A percentile compares a stretch with the other conserved stretches of the same genome.
Evolutionary conservation across 169 alveolate genomes (phyloP).

Genomic region (Plasmodium relictum): DNA sequence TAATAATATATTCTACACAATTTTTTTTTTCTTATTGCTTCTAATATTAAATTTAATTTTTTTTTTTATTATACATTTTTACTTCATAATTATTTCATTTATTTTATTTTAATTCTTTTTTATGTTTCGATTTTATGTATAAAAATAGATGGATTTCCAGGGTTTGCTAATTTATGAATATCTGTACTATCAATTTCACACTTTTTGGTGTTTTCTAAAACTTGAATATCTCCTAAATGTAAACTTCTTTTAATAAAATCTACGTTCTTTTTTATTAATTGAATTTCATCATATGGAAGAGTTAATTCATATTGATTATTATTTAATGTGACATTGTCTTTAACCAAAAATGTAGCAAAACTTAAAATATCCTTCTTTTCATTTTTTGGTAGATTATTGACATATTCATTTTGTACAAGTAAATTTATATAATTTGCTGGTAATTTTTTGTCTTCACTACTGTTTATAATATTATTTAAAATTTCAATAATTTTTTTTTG

Average conservation of each 20-base stretch:
- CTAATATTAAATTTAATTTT: no score
- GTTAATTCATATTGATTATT: conserved; percentile 85
- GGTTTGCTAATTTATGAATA: conserved; percentile 80
- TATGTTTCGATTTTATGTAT: conserved; percentile 63
- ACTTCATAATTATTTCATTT: no score
- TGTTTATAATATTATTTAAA: conserved; percentile 73
- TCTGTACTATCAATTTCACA: conserved; percentile 78
- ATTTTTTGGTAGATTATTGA: conserved; percentile 78
- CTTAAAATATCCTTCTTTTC: conserved; percentile 89
- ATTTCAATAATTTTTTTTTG: conserved; percentile 77
- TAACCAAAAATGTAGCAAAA: conserved; percentile 90
- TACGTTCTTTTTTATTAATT: conserved; percentile 60
- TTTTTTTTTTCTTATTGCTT: no score
- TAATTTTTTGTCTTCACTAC: conserved; percentile 74
- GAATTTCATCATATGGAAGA: conserved; percentile 83
- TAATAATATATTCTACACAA: no score
- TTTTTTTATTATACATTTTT: no score
- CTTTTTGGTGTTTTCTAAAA: conserved; percentile 79
- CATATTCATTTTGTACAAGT: conserved; percentile 77
- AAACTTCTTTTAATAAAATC: conserved; percentile 69
- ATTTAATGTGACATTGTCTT: conserved; percentile 85
- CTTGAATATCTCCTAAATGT: conserved; percentile 76
- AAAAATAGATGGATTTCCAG: conserved; percentile 86
- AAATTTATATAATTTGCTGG: conserved; percentile 71
- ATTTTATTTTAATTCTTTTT: neutral